These are phyloP conservation scores for Uronychia binucleata DNA, from an alignment of 73 alveolate species.

Conservation along the genomic window DNA sequence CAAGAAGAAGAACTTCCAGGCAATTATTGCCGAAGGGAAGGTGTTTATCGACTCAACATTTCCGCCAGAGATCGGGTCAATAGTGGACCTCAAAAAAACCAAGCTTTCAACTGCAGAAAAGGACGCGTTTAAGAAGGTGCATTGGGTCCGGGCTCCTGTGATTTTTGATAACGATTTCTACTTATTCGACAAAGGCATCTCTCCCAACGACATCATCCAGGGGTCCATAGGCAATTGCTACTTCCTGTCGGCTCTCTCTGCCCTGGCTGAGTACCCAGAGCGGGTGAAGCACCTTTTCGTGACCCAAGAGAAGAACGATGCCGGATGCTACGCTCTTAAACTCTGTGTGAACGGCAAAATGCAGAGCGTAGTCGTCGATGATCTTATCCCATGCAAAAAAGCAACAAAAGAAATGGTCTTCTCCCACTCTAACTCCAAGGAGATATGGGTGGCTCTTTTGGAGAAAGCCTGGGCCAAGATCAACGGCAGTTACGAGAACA, in stretches of 20 bases:
- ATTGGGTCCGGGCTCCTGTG: neutral
- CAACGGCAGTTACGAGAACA: conserved; percentile 70
- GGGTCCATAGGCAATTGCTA: conserved; percentile 96
- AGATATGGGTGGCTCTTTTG: conserved; percentile 61
- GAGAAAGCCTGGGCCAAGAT: conserved; percentile 79
- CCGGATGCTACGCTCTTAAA: conserved; percentile 82
- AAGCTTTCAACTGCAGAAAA: neutral
- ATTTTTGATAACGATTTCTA: neutral
- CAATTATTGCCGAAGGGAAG: neutral
- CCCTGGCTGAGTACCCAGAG: conserved; percentile 83
- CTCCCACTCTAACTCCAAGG: conserved; percentile 45
- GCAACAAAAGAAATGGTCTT: neutral
- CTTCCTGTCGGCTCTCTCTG: conserved; percentile 88
- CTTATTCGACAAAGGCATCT: conserved; percentile 47
- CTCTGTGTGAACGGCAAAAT: conserved; percentile 77
- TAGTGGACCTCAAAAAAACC: neutral
- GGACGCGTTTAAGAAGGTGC: neutral
- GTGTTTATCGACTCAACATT: neutral
- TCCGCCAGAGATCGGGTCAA: neutral
- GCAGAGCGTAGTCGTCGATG: conserved; percentile 81
- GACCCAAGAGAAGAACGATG: conserved; percentile 73
- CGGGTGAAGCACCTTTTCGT: conserved; percentile 65
- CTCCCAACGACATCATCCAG: conserved; percentile 85
- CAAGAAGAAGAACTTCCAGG: neutral
- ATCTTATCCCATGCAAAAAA: conserved; percentile 71